These are phyloP conservation scores for Phytopythium chamaehyphon DNA, from an alignment of 352 stramenopile species.

Conservation along the genomic window DNA sequence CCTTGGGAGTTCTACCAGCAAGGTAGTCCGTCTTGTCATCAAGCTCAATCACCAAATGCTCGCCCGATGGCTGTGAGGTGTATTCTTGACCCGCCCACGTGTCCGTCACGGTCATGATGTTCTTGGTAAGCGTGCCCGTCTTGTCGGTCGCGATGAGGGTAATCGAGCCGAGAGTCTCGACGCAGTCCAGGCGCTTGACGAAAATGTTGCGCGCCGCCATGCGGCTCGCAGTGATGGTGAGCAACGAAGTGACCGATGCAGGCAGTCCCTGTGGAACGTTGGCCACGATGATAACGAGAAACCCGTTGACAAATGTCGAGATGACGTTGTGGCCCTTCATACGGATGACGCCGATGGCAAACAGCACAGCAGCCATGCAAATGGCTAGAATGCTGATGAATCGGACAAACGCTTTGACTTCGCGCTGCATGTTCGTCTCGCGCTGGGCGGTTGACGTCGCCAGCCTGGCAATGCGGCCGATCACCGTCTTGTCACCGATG, in stretches of 20 bases:
- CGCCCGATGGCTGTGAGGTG: slow-evolving; percentile 19
- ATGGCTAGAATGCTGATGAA: slow-evolving; percentile 38
- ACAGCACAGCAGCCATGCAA: slow-evolving; percentile 24
- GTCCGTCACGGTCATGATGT: slow-evolving; percentile 55
- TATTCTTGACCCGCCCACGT: slow-evolving; percentile 32
- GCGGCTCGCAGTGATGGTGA: slow-evolving; percentile 84
- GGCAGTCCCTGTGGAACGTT: slow-evolving; percentile 87
- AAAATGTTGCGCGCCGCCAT: slow-evolving; percentile 85
- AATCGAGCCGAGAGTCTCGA: slow-evolving; percentile 89
- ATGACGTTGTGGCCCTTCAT: slow-evolving; percentile 32
- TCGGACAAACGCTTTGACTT: slow-evolving; percentile 40
- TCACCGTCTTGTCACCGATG: slow-evolving; percentile 48
- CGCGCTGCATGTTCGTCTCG: slow-evolving; percentile 42
- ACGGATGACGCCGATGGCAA: slow-evolving; percentile 27
- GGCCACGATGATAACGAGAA: slow-evolving; percentile 49
- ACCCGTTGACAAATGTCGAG: slow-evolving; percentile 40
- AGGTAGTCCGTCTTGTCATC: slow-evolving; percentile 32
- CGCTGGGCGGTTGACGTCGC: slow-evolving; percentile 22
- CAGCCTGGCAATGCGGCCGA: slow-evolving; percentile 47
- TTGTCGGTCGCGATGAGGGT: slow-evolving; percentile 91
- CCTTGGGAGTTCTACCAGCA: slow-evolving; percentile 15
- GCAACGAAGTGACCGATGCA: slow-evolving; percentile 83
- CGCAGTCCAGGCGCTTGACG: slow-evolving; percentile 83
- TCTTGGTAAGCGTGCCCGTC: slow-evolving; percentile 89
- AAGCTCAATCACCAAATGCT: slow-evolving; percentile 26